A percentile compares a stretch with the other conserved stretches of the same genome.
phyloP scores from a whole-genome alignment of 257 asterid species.

The Solanum clarkiae region DNA sequence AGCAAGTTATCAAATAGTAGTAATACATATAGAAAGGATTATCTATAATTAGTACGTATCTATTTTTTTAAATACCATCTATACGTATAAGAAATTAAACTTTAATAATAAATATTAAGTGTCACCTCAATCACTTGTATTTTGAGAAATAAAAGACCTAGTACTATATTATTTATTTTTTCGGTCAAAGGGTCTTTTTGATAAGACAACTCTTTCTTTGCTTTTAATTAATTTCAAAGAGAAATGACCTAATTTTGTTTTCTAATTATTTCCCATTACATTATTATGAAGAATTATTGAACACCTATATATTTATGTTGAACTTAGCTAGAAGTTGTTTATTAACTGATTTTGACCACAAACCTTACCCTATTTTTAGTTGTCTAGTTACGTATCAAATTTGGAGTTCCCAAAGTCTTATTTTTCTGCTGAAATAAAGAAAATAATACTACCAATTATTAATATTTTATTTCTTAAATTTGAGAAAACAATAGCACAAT shows the following conservation, averaged over 20 bases:
- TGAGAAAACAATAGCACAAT: neutral
- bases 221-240: neutral
- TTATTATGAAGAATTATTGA: neutral
- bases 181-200: neutral
- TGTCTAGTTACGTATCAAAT: neutral
- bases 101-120: neutral
- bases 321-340: neutral
- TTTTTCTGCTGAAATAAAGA: neutral
- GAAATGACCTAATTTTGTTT: neutral
- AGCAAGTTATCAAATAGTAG: neutral
- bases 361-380: neutral
- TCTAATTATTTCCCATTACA: neutral
- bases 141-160: neutral
- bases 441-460: neutral
- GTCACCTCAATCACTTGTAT: neutral
- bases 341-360: neutral
- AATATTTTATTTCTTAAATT: neutral
- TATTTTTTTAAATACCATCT: too few relatives aligned
- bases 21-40: neutral
- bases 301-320: neutral
- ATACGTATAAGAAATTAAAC: neutral
- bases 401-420: neutral
- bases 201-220: neutral
- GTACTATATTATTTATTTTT: neutral
- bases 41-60: neutral